A percentile compares a stretch with the other conserved stretches of the same genome.
Conservation (phyloP, 192 early-diverging fungal genomes). For the Martensiomyces pterosporus region DNA sequence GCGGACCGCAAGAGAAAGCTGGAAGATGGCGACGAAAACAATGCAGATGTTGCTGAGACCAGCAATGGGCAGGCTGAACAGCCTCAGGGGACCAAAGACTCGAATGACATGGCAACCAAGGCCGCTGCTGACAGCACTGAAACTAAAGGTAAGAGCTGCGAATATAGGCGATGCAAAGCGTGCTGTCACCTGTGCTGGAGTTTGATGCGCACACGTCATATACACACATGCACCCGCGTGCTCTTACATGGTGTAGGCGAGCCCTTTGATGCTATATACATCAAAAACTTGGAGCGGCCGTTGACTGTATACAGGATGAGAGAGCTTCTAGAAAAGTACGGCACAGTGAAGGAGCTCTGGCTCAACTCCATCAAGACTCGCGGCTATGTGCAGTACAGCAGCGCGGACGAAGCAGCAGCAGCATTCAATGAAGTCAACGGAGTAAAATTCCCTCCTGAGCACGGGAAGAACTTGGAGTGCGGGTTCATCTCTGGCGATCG, state of each 20-base stretch:
- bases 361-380: constrained; percentile 50
- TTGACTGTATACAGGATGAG: constrained; percentile 29
- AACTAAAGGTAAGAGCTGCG: too few species aligned
- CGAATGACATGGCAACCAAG: too few species aligned
- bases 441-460: constrained; percentile 27
- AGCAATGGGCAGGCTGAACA: too few species aligned
- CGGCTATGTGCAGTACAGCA: constrained; percentile 31
- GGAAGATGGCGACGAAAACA: background rate
- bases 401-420: constrained; percentile 15
- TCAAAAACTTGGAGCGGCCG: constrained; percentile 44
- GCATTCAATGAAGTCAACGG: constrained; percentile 26
- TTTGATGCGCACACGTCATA: too few species aligned
- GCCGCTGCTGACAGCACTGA: too few species aligned
- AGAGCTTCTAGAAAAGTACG: constrained; percentile 32
- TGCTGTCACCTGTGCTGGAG: too few species aligned
- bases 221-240: too few species aligned
- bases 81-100: too few species aligned
- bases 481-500: constrained; percentile 33
- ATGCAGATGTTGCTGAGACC: too few species aligned
- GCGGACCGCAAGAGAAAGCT: background rate
- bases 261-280: constrained; percentile 31
- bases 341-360: constrained; percentile 23
- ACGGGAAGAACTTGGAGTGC: constrained; percentile 34
- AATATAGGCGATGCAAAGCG: too few species aligned
- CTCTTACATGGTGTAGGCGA: too few species aligned